Conservation (phyloP, 2,329 filamentous ascomycete species). For the Chaetomiaceae sp. region DNA sequence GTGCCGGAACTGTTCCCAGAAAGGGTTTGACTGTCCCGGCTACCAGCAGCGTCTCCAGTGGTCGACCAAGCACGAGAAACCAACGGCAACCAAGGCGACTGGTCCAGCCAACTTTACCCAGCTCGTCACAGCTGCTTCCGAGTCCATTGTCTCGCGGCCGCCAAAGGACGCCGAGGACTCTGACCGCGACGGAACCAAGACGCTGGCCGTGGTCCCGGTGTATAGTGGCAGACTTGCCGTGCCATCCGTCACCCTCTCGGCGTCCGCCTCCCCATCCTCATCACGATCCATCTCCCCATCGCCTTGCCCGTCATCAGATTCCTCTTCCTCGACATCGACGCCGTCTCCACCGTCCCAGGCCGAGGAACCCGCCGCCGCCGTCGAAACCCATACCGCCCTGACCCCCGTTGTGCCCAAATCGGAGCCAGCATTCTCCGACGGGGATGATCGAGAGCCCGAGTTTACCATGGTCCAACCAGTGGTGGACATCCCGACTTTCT, state of each 20-base stretch:
- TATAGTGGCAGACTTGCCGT: neutral
- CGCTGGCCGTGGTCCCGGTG: neutral
- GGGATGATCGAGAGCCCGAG: neutral
- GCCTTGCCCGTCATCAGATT: conserved; percentile 4
- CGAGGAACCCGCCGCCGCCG: conserved; percentile 1
- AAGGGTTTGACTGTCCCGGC: conserved; percentile 26
- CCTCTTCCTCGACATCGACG: conserved; percentile 4
- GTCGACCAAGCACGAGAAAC: conserved; percentile 28
- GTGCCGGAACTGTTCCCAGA: conserved; percentile 27
- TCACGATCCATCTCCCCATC: conserved; percentile 1
- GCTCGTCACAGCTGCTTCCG: conserved; percentile 27
- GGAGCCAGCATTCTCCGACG: neutral
- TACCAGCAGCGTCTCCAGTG: conserved; percentile 29
- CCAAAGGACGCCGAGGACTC: neutral
- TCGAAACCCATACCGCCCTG: neutral
- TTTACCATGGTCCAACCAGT: conserved; percentile 21
- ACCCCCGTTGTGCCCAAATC: conserved; percentile 3
- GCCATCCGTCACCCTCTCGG: conserved; percentile 1
- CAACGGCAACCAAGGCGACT: conserved; percentile 14
- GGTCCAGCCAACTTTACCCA: conserved; percentile 27
- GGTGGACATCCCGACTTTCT: conserved; percentile 26
- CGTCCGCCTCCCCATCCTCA: conserved; percentile 8
- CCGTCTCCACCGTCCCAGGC: conserved; percentile 11
- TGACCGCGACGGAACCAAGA: neutral
- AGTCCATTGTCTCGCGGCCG: conserved; percentile 21